Evolutionary conservation across 148 eudicot species (phyloP).

Genomic region (Selenicereus undatus): DNA sequence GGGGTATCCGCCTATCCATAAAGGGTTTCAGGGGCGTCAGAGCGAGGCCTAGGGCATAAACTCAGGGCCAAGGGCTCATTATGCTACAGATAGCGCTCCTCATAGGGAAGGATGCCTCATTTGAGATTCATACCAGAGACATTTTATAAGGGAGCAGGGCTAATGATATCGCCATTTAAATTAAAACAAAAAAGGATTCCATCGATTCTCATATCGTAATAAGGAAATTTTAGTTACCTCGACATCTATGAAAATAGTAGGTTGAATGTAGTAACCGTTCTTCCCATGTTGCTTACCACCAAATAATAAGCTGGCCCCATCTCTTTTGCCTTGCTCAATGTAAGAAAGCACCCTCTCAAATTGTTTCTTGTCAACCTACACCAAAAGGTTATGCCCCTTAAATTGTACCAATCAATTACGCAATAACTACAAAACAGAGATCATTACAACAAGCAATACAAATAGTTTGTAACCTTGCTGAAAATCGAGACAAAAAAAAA

Average conservation of each 20-base stretch:
- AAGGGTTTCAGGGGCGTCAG: neutral
- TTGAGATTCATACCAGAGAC: no score
- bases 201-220: neutral
- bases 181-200: neutral
- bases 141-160: neutral
- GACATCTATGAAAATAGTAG: constrained; percentile 73
- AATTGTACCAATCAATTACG: neutral
- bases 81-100: neutral
- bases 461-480: no score
- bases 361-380: constrained; percentile 64
- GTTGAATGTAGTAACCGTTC: constrained; percentile 71
- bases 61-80: neutral
- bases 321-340: constrained; percentile 62
- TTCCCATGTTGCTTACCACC: constrained; percentile 58
- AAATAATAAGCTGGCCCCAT: constrained; percentile 69
- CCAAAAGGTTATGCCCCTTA: neutral
- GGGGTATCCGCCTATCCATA: no score
- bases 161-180: neutral
- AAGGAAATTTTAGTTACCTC: constrained; percentile 40
- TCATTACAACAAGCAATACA: no score
- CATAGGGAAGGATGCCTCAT: neutral
- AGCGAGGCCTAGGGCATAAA: no score
- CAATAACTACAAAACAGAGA: no score
- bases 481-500: no score
- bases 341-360: constrained; percentile 60